Evolutionary conservation across 2,329 filamentous ascomycete species (phyloP).

Genomic region (Cladorrhinum sp.): DNA sequence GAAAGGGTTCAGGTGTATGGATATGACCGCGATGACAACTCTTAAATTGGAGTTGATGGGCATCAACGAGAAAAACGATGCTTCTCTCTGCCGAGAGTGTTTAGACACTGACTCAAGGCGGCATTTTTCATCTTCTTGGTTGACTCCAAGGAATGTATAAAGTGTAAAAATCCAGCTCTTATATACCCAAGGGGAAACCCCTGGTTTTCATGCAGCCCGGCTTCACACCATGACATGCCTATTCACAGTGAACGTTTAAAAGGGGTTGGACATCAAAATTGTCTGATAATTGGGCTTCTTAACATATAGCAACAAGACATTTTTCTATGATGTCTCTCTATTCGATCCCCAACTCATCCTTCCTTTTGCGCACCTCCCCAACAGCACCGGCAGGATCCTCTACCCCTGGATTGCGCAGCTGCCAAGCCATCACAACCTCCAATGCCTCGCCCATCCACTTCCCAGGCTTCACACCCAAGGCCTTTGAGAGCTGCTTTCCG

Average conservation of each 20-base stretch:
- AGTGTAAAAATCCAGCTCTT: not conserved
- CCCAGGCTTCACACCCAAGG: constrained; percentile 67
- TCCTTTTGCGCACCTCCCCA: constrained; percentile 53
- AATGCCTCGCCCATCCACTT: constrained; percentile 82
- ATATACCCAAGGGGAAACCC: not conserved
- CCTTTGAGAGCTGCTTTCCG: constrained; percentile 68
- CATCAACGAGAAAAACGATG: not conserved
- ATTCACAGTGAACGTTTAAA: no score
- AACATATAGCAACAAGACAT: no score
- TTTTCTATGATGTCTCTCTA: no score
- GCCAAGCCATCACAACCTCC: constrained; percentile 81
- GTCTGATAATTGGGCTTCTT: no score
- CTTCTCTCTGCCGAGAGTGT: no score
- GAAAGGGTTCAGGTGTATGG: not conserved
- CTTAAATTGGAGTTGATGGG: not conserved
- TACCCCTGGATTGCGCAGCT: constrained; percentile 71
- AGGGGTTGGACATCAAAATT: no score
- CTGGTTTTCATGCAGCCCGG: not conserved
- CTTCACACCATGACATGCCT: not conserved
- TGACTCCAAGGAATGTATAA: not conserved
- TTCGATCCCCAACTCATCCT: constrained; percentile 50
- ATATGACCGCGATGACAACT: not conserved
- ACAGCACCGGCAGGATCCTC: constrained; percentile 59
- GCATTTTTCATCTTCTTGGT: not conserved
- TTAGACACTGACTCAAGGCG: no score